Conservation (phyloP, 2,329 filamentous ascomycete genomes). For the Monilinia laxa region DNA sequence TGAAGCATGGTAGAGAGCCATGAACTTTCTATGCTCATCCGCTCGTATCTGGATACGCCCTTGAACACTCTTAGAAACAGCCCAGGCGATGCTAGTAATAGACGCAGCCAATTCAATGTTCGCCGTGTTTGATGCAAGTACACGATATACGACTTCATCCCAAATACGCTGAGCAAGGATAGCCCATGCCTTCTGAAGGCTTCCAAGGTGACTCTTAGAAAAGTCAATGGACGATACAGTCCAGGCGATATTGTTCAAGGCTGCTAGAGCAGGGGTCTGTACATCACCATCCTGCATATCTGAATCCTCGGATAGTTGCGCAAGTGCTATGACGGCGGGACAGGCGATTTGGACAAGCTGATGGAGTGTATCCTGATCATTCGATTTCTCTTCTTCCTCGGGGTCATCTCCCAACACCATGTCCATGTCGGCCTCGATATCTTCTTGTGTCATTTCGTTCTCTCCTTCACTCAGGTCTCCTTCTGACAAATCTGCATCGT, state of each 20-base stretch:
- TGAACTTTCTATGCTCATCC: slow-evolving; percentile 62
- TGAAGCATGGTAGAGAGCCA: slow-evolving; percentile 63
- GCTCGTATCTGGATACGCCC: slow-evolving; percentile 49
- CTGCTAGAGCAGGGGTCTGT: slow-evolving; percentile 55
- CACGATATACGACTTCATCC: slow-evolving; percentile 54
- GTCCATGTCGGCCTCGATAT: slow-evolving; percentile 64
- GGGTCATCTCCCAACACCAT: slow-evolving; percentile 53
- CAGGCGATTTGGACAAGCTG: slow-evolving; percentile 36
- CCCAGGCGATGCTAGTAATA: slow-evolving; percentile 66
- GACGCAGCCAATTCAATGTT: slow-evolving; percentile 61
- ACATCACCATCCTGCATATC: slow-evolving; percentile 45
- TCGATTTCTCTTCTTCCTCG: slow-evolving; percentile 44
- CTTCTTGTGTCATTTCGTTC: slow-evolving; percentile 54
- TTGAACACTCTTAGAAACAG: slow-evolving; percentile 56
- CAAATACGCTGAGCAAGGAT: slow-evolving; percentile 57
- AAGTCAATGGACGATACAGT: slow-evolving; percentile 63
- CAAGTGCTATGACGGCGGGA: slow-evolving; percentile 36
- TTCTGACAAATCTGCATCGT: slow-evolving; percentile 45
- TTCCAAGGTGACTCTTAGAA: slow-evolving; percentile 50
- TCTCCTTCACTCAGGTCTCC: slow-evolving; percentile 44
- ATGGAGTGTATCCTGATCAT: slow-evolving; percentile 36
- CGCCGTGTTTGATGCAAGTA: slow-evolving; percentile 59
- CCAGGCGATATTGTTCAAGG: slow-evolving; percentile 68
- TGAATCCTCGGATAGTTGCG: slow-evolving; percentile 22
- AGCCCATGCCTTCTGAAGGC: slow-evolving; percentile 55